These are phyloP conservation scores for Raddia distichophylla DNA, from an alignment of 176 grass and related monocot species.

Conservation along the genomic window DNA sequence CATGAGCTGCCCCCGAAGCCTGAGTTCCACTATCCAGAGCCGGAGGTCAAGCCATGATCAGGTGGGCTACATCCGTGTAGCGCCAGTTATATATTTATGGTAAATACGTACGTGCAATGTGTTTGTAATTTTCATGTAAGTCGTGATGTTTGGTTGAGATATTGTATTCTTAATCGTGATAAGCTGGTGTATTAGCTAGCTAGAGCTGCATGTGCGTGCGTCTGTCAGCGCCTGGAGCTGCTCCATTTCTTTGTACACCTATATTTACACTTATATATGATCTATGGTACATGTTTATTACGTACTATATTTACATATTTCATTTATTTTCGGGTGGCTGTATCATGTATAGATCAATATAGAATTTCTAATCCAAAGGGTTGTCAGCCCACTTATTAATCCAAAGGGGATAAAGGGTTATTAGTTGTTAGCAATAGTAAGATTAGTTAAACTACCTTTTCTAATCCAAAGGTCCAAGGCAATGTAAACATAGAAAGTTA, in stretches of 20 bases:
- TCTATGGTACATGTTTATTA: neutral
- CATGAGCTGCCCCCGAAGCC: neutral
- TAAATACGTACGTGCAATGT: neutral
- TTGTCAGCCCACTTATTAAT: no score
- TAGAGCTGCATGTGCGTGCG: neutral
- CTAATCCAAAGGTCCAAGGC: no score
- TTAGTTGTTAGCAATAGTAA: no score
- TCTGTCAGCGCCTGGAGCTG: neutral
- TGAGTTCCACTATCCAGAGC: neutral
- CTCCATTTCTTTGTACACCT: neutral
- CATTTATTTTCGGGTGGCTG: no score
- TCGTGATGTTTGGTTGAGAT: neutral
- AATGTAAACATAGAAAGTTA: no score
- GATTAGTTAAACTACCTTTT: no score
- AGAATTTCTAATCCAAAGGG: no score
- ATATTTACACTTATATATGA: neutral
- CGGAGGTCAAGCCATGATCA: constrained; percentile 5
- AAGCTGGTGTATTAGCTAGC: neutral
- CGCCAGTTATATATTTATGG: neutral
- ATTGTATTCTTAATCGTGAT: neutral
- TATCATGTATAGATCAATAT: no score
- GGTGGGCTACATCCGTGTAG: neutral
- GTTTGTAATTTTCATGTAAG: neutral
- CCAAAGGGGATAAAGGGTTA: no score
- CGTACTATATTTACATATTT: no score